Evolutionary conservation across 2,329 filamentous ascomycete genomes (phyloP).

Genomic region (Trichocomaceae sp.): DNA sequence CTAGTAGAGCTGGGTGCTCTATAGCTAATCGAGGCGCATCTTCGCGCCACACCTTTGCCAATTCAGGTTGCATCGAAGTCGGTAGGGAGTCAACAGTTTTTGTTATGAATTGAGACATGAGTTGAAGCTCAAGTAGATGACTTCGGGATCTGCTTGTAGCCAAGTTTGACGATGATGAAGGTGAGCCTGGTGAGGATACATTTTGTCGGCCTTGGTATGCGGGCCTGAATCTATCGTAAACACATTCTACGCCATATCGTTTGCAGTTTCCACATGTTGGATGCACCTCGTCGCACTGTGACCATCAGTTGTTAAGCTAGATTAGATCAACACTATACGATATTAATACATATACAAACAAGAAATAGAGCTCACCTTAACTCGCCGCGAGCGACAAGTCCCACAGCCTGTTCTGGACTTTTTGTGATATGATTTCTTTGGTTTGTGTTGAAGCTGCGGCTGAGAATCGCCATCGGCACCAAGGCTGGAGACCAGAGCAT

Average conservation of each 20-base stretch:
- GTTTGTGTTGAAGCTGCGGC: not conserved
- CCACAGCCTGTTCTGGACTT: slow-evolving; percentile 15
- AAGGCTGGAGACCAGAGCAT: not conserved
- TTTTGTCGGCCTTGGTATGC: not conserved
- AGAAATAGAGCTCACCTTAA: slow-evolving; percentile 12
- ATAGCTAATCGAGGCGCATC: not conserved
- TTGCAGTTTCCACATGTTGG: slow-evolving; percentile 14
- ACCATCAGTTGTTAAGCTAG: not conserved
- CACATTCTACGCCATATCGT: slow-evolving; percentile 12
- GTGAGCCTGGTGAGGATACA: not conserved
- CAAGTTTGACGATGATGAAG: not conserved
- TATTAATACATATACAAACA: not conserved
- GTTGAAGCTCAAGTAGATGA: slow-evolving; percentile 15
- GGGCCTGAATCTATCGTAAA: slow-evolving; percentile 12
- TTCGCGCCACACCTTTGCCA: slow-evolving; percentile 8
- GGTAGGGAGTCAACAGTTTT: slow-evolving; percentile 7
- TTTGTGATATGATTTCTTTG: slow-evolving; percentile 7
- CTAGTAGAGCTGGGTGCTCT: slow-evolving; percentile 6
- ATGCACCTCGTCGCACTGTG: slow-evolving; percentile 16
- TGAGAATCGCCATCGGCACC: not conserved
- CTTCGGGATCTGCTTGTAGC: slow-evolving; percentile 1
- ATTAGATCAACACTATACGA: not conserved
- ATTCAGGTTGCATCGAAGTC: slow-evolving; percentile 3
- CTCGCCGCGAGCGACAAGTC: slow-evolving; percentile 15
- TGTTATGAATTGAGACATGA: slow-evolving; percentile 9